phyloP scores from a whole-genome alignment of 352 stramenopile species.

The Phytophthora chlamydospora region DNA sequence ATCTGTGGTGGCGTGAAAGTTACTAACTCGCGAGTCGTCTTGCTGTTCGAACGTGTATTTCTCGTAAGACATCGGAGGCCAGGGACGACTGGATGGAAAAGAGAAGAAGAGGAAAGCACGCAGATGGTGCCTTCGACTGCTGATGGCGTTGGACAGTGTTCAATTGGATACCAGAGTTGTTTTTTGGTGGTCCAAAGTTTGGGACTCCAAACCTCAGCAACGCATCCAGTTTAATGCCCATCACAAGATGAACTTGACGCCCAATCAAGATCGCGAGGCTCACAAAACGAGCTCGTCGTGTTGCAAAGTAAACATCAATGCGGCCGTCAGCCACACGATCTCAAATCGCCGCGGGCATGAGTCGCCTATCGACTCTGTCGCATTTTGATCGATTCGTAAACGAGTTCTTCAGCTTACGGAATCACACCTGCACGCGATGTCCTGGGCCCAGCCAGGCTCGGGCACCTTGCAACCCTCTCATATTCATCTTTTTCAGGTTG shows the following conservation, averaged over 20 bases:
- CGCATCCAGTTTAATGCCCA: slow-evolving; percentile 6
- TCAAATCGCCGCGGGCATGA: slow-evolving; percentile 28
- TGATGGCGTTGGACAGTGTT: slow-evolving; percentile 16
- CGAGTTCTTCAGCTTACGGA: slow-evolving; percentile 21
- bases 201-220: no score
- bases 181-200: slow-evolving; percentile 12
- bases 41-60: no score
- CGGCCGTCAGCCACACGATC: slow-evolving; percentile 17
- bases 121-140: background rate
- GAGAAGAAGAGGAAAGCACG: background rate
- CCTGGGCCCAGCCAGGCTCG: no score
- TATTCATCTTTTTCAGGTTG: no score
- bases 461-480: no score
- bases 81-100: no score
- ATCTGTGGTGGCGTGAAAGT: background rate
- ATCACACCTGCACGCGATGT: background rate
- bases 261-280: slow-evolving; percentile 24
- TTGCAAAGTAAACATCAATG: slow-evolving; percentile 10
- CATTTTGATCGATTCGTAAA: slow-evolving; percentile 25
- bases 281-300: slow-evolving; percentile 12
- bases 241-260: background rate
- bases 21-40: no score
- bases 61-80: no score
- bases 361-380: slow-evolving; percentile 28
- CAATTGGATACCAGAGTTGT: background rate